Evolutionary conservation across 2,329 filamentous ascomycete genomes (phyloP), one percentile per base, ranked within the genome.

Genomic region (Colletotrichum tofieldiae): DNA sequence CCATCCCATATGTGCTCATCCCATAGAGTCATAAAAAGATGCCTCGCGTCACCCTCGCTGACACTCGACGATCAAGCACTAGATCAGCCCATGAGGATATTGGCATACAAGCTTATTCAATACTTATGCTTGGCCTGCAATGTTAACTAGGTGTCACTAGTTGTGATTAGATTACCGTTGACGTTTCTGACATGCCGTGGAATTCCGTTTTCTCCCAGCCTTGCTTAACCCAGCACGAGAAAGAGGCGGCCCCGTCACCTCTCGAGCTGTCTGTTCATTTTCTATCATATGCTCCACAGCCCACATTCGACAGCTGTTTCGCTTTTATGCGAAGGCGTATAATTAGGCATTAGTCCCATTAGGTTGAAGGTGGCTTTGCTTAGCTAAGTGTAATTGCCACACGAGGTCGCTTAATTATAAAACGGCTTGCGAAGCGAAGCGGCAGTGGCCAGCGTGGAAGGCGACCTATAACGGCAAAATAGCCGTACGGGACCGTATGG

Each of bases 51-150:
- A 26, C 14, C 67, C 49, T 41, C 49, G 41, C 23, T 32, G 12
- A 35, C 32, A 39, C 55, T 66, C 59, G 54, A 37, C 54, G 29
- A 54, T 35, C 45, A 60, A 60, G 62, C 67, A 49, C n/a, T 35
- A 23, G 12, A 39, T 20, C n/a, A 32, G 47, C 32, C 29, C 29
- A 49, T 41, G 23, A 4, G 2, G 6, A 67, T 55, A 23, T 62
- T 55, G 16, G 18, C 47, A 43, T 35, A 61, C 49, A 56, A 55
- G 63, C 39, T 67, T 67, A 51, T 61, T 61, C 41, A 14, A 67
- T 45, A 16, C 23, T 29, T 61, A 55, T 63, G 60, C 66, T 69
- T 58, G 32, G 43, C 47, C 14, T 11, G 29, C 18, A 35, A 26
- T 29, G 29, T 26, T 11, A 68, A 6, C 4, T 11, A 3, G 20